Evolutionary conservation across 768 basidiomycete species (phyloP).

Genomic region (Xerocomellus intermedius): DNA sequence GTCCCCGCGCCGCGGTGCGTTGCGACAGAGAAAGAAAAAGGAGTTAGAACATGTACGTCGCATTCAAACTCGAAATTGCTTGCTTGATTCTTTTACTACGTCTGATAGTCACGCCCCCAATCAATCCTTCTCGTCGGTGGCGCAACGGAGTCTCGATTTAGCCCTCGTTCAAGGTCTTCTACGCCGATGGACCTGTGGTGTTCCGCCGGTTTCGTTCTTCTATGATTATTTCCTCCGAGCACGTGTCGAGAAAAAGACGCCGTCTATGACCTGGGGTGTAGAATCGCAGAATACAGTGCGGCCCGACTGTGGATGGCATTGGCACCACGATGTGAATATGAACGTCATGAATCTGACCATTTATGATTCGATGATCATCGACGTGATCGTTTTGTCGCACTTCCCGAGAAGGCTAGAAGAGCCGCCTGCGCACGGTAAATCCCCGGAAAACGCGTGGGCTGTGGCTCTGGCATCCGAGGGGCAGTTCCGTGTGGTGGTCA

Average conservation of each 20-base stretch:
- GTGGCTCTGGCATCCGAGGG: not conserved
- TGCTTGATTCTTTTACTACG: too few relatives aligned
- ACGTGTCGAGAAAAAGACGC: constrained; percentile 11
- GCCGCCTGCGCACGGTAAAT: constrained; percentile 6
- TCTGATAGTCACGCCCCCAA: not conserved
- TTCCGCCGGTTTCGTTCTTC: not conserved
- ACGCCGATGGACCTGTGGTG: too few relatives aligned
- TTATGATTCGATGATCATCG: constrained; percentile 13
- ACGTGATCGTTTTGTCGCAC: constrained; percentile 4
- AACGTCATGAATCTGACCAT: not conserved
- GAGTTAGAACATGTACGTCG: too few relatives aligned
- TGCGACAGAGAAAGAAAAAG: not conserved
- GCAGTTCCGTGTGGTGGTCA: not conserved
- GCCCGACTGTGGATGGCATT: constrained; percentile 13
- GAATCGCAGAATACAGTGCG: not conserved
- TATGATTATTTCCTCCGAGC: constrained; percentile 12
- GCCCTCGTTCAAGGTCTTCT: not conserved
- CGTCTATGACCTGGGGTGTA: constrained; percentile 6
- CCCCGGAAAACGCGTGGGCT: constrained; percentile 6
- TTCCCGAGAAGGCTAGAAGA: not conserved
- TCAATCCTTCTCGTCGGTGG: too few relatives aligned
- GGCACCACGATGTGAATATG: constrained; percentile 1
- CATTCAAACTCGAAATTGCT: not conserved
- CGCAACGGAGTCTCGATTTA: not conserved
- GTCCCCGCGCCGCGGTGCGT: not conserved